Conservation (phyloP, 805 yeast species). For the Sugiyamaella boreocaroliniensis region DNA sequence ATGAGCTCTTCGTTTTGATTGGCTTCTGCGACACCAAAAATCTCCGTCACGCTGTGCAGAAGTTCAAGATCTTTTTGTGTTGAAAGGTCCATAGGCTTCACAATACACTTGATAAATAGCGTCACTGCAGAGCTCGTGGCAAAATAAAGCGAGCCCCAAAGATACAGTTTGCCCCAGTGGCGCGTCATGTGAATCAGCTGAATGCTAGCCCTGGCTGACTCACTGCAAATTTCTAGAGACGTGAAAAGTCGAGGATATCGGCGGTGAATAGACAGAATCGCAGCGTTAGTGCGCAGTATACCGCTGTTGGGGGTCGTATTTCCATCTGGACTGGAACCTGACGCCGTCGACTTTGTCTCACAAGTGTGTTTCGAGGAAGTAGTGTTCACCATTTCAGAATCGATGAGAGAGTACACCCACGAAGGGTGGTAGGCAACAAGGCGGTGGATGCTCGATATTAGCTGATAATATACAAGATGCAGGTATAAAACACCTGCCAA, state of each 20-base stretch:
- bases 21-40: background rate
- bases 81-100: conserved; percentile 14
- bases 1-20: background rate
- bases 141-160: conserved; percentile 12
- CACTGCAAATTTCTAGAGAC: conserved; percentile 18
- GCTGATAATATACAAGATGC: conserved; percentile 18
- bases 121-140: conserved; percentile 16
- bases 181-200: conserved; percentile 11
- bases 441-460: conserved; percentile 19
- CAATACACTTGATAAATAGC: conserved; percentile 16
- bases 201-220: conserved; percentile 17
- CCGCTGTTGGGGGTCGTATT: background rate
- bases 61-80: conserved; percentile 14
- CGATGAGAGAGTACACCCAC: conserved; percentile 15
- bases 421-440: conserved; percentile 21
- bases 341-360: background rate
- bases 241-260: conserved; percentile 15
- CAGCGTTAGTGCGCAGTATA: background rate
- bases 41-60: background rate
- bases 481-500: conserved; percentile 11
- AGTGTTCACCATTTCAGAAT: conserved; percentile 6
- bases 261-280: background rate
- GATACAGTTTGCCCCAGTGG: conserved; percentile 7
- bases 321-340: background rate
- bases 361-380: background rate